Base-by-base conservation (phyloP, 352 stramenopile genomes). In the Plasmopara muralis region DNA sequence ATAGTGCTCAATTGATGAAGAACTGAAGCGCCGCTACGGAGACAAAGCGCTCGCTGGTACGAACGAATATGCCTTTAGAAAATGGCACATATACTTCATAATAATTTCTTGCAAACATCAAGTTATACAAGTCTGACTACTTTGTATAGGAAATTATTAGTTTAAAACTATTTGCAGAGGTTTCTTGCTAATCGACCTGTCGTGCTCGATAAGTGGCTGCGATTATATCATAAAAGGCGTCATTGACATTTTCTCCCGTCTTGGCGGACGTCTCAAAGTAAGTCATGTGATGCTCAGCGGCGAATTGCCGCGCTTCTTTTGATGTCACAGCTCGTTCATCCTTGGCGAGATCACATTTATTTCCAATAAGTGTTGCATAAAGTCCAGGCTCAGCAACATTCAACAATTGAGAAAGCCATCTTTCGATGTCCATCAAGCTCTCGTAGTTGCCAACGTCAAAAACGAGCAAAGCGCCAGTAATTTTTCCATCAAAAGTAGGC, bases 211-310 rank as follows among this genome's bases (percentile, higher is more conserved):
- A 66, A 37, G 88, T 76, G 0, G 74, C 61, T 6, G 61, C 48
- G 48, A 91, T 74, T 16, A 91, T 64, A 16, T 60, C 57, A 25
- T 71, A 65, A 60, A 91, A 91, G 4, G 71, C 75, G 12, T 72
- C 52, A 29, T 83, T 61, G 0, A 88, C 81, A 42, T 87, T 85
- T 18, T 74, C 50, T 4, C 77, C 78, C 0, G 75, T 88, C 68
- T 88, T 87, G 47, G 81, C 81, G 10, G 77, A 88, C n/a, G 81
- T 89, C 56, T 91, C 81, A 29, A 89, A 57, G 63, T 88, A 91
- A 33, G 62, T 59, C 81, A 91, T 83, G 68, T 89, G 76, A 12
- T 86, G 74, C 12, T 67, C 53, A 6, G 66, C 66, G 1, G 81
- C 81, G 60, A 85, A 91, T 40, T 82, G 62, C 34, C 82, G 70